Base-by-base conservation (phyloP, 1,139 yeast genomes). In the Entelexis sorbosivorans region DNA sequence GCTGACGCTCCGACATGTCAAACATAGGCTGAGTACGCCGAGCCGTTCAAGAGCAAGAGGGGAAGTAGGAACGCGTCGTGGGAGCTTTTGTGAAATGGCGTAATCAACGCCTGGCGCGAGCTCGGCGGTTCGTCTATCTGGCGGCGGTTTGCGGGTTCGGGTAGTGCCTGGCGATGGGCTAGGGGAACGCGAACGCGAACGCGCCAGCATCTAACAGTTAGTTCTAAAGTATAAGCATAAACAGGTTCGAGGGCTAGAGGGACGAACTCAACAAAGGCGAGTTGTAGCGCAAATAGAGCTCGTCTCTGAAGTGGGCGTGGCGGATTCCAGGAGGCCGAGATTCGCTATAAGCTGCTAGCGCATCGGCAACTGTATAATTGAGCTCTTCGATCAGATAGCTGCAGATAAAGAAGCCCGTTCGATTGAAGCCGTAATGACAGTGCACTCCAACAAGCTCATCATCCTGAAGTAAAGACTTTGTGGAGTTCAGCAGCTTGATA, bases 341-440 rank as follows among this genome's bases (percentile, higher is more conserved):
- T 0, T 52, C 58, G 48, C 70, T 72, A 62, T 81, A 83, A 0
- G 81, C 81, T 14, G 71, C 75, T 6, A 83, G 72, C 0, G 91
- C 86, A 47, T 80, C 83, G 45, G 69, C 69, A 4, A 82, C 85
- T 2, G 74, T 61, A 77, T 83, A 77, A 0, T 78, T 79, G 28
- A 77, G 66, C 51, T 68, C 68, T 59, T 81, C 87, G 40, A 83
- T 73, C 61, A 83, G 69, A 62, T 80, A 83, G 60, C 85, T 78
- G 60, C 86, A 80, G 26, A 83, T 77, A 54, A 83, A 72, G 60
- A 78, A 83, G 1, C 93, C 93, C 0, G 93, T 83, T 51, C 93
- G 69, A 64, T 83, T 83, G 65, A 82, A 84, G 3, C 93, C 93
- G 63, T 83, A 83, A 63, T 83, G 93, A 63, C 93, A 83, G 65